Base-by-base conservation (phyloP, 2,329 filamentous ascomycete species). In the Fusarium agapanthi region DNA sequence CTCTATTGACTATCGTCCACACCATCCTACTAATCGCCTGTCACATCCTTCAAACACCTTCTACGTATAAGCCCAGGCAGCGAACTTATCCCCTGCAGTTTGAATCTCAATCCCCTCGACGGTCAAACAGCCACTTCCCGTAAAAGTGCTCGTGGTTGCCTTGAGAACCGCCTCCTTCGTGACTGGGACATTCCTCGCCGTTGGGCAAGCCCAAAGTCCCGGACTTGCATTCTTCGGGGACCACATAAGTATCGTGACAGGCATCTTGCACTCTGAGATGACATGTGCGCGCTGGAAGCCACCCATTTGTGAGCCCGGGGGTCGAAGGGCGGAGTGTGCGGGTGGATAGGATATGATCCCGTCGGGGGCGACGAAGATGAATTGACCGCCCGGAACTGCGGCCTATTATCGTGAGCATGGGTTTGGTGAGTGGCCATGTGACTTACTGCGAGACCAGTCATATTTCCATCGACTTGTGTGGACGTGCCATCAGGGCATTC, bases 311-410 rank as follows among this genome's bases (percentile, higher is more conserved):
- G 88, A 86, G 15, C 88, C 89, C 0, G 79, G 69, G 0, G 89
- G 89, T 10, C 86, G 85, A 62, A 76, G 81, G 6, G 79, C 80
- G 0, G 88, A 90, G 81, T 91, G 89, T 0, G 89, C 84, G 26
- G 76, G 69, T 1, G 89, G 88, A 81, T 88, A 92, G 61, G 84
- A 82, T 63, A 92, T 79, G 15, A 84, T 81, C 11, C 90, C 91
- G 32, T 84, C 79, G 7, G 86, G 82, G 7, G 81, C 82, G 63
- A 92, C 84, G 79, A 89, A 92, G 74, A 91, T 84, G 64, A 84
- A 80, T 75, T 93, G 90, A 32, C 91, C 90, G 34, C 90, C 90
- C 10, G 90, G 89, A 9, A 91, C 90, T 35, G 84, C 77, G 37
- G 88, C 86, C 81, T 84, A 12, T 7, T n/a, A 6, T 20, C 35